Conservation (phyloP, 345 rosid species). For the Viola odorata region DNA sequence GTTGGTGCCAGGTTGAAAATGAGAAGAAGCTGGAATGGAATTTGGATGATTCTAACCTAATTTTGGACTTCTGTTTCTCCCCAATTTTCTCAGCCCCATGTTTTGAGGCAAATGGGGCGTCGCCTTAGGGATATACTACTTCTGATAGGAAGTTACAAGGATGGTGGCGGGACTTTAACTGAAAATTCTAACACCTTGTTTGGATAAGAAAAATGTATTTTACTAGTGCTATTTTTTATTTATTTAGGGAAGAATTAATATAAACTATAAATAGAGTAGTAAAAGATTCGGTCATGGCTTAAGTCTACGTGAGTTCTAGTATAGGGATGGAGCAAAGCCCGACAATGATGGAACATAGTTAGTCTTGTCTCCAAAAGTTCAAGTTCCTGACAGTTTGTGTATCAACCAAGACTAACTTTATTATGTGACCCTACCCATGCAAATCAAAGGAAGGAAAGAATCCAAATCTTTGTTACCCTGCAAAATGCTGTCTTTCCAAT, state of each 20-base stretch:
- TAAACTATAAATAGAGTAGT: too few relatives aligned
- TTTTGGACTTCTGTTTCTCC: constrained; percentile 25
- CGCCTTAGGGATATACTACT: neutral
- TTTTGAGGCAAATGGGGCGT: constrained; percentile 26
- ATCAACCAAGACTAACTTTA: too few relatives aligned
- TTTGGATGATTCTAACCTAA: constrained; percentile 28
- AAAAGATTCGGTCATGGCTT: too few relatives aligned
- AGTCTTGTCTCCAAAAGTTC: too few relatives aligned
- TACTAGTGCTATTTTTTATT: neutral
- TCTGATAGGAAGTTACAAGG: neutral
- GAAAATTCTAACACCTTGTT: neutral
- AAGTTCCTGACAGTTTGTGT: too few relatives aligned
- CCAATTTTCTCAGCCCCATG: constrained; percentile 22
- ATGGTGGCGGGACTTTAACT: neutral
- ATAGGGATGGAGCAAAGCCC: too few relatives aligned
- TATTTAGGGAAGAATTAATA: neutral
- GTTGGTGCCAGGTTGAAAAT: constrained; percentile 9
- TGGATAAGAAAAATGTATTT: neutral
- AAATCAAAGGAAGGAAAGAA: neutral
- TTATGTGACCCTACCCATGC: neutral
- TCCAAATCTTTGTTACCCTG: neutral
- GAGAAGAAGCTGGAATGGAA: neutral
- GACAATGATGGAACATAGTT: too few relatives aligned
- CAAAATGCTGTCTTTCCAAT: neutral
- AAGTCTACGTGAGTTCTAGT: too few relatives aligned